A percentile compares a stretch with the other conserved stretches of the same genome.
Evolutionary conservation across 2,329 filamentous ascomycete species (phyloP).

Genomic region (Dendryphion nanum): DNA sequence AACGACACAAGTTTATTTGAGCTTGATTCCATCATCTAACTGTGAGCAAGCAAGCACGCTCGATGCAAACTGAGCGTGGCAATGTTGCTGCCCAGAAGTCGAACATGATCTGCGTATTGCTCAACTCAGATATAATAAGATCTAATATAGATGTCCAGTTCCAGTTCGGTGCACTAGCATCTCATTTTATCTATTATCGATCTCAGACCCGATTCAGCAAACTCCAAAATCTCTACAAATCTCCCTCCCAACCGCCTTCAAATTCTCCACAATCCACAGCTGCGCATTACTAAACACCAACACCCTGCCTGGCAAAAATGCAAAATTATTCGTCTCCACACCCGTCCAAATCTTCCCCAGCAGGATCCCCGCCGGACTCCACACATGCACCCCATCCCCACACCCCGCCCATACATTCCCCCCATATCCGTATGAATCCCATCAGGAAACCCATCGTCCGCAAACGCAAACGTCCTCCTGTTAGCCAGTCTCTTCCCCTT

Average conservation of each 20-base stretch:
- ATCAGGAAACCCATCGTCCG: constrained; percentile 56
- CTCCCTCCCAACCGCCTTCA: constrained; percentile 36
- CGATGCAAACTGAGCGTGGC: no score
- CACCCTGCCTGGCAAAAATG: constrained; percentile 33
- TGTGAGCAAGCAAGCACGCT: no score
- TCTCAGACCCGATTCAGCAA: no score
- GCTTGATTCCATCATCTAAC: no score
- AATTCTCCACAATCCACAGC: constrained; percentile 35
- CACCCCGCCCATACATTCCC: constrained; percentile 59
- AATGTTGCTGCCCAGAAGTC: no score
- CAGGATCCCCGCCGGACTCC: constrained; percentile 49
- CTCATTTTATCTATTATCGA: no score
- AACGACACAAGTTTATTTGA: no score
- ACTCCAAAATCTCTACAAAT: constrained; percentile 34
- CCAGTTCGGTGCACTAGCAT: no score
- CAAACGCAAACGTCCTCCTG: constrained; percentile 55
- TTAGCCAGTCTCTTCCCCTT: constrained; percentile 36
- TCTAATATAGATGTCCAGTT: no score
- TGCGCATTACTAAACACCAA: constrained; percentile 36
- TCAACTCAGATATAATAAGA: no score
- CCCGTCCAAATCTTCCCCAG: constrained; percentile 60
- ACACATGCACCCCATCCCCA: constrained; percentile 56
- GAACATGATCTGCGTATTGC: no score
- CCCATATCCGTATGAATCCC: constrained; percentile 55
- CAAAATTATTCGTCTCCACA: constrained; percentile 37